phyloP scores from a whole-genome alignment of 441 rosid species.

The Caryocar brasiliense region DNA sequence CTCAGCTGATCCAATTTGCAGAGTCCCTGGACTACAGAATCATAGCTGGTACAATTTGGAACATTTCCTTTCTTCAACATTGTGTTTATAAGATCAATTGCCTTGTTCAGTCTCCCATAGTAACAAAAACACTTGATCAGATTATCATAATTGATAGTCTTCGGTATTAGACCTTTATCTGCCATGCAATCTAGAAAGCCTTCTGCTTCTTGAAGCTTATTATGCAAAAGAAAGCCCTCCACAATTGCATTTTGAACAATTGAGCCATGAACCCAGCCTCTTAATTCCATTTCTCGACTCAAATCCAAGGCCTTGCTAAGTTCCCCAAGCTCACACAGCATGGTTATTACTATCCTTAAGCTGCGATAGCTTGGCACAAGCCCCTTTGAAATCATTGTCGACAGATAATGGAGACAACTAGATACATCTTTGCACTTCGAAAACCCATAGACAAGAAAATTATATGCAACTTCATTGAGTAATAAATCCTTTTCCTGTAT shows the following conservation, averaged over 20 bases:
- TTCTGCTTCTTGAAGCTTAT: constrained; percentile 46
- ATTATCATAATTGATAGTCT: constrained; percentile 36
- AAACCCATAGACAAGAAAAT: constrained; percentile 62
- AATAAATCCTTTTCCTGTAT: constrained; percentile 30
- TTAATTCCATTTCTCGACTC: constrained; percentile 48
- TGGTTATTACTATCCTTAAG: constrained; percentile 36
- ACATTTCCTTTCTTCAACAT: constrained; percentile 48
- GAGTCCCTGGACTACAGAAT: constrained; percentile 39
- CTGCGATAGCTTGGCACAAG: constrained; percentile 45
- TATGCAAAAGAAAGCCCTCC: constrained; percentile 33
- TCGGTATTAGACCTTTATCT: constrained; percentile 26
- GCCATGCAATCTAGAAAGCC: constrained; percentile 35
- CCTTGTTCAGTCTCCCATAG: constrained; percentile 32
- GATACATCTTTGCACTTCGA: constrained; percentile 30
- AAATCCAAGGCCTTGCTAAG: constrained; percentile 34
- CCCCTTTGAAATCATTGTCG: constrained; percentile 48
- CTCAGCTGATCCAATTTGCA: constrained; percentile 33
- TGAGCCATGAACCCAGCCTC: constrained; percentile 40
- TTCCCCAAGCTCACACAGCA: constrained; percentile 37
- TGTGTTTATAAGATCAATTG: constrained; percentile 48
- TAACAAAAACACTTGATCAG: constrained; percentile 46
- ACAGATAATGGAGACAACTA: constrained; percentile 34
- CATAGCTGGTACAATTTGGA: constrained; percentile 49
- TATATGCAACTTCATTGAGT: constrained; percentile 47
- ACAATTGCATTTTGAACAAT: constrained; percentile 38